Evolutionary conservation across 805 yeast genomes (phyloP), one percentile per base, ranked within the genome.

Genomic region (Ogataea sp.): DNA sequence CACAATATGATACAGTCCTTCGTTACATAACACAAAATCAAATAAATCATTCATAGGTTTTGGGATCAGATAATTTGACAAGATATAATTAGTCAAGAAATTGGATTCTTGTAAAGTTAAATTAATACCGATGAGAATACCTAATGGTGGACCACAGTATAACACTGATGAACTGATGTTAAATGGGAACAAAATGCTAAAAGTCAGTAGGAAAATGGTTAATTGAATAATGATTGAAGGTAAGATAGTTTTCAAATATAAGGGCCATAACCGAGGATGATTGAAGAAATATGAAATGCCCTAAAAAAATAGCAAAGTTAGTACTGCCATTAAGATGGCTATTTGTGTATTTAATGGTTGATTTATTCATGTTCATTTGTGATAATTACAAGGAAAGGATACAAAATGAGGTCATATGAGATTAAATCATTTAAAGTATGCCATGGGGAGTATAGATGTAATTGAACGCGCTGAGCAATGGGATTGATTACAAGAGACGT

Each of bases 1-100:
- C n/a, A 58, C 63, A 4, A 56, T 43, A 2, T 37, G 31, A 32
- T 55, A 55, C 29, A 55, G 43, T 0, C 59, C 59, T 25, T 49
- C 47, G 9, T 46, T 36, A 37, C 61, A 58, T 31, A 59, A 38
- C 10, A 58, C 49, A 4, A 41, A 40, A 38, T 58, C 60, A 40
- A 57, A 58, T 6, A 53, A 27, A 11, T 39, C 43, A 29, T 48
- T 50, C 45, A 55, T 41, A 34, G 56, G 56, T 13, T 47, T 41
- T 2, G 52, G 53, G 27, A 53, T 47, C 25, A 57, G 34, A 27
- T 53, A 53, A 13, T 49, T 48, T 33, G 46, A 43, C 24, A 55
- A 39, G 11, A 55, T 47, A 35, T 46, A 52, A 36, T 49, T 45
- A 10, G 53, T 46, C 15, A 57, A 14, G 26, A 25, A 47, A 32